These are phyloP conservation scores for Brassica hybrid DNA, from an alignment of 441 rosid genomes.

Conservation along the genomic window DNA sequence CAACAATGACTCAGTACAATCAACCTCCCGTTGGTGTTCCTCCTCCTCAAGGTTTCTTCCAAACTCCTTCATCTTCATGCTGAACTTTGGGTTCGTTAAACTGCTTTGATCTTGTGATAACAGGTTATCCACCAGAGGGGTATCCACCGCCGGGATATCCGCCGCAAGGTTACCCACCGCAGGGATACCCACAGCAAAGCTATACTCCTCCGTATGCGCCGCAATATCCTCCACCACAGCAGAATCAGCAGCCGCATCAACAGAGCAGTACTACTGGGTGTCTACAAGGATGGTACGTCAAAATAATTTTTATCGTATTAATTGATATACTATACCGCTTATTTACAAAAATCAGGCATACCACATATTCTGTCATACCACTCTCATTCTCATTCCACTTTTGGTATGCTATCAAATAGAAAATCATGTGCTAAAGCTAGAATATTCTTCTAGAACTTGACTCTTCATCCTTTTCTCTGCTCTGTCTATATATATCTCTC, in stretches of 20 bases:
- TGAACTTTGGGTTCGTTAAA: neutral
- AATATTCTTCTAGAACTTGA: neutral
- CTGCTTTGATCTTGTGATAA: neutral
- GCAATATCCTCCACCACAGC: slow-evolving; percentile 33
- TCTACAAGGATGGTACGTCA: slow-evolving; percentile 74
- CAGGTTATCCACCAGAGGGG: slow-evolving; percentile 87
- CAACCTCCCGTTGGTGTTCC: slow-evolving; percentile 93
- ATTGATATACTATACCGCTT: neutral
- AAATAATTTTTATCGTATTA: neutral
- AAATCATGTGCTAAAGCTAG: neutral
- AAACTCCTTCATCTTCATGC: neutral
- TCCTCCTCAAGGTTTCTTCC: slow-evolving; percentile 67
- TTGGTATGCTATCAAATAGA: neutral
- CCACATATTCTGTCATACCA: neutral
- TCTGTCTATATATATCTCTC: neutral
- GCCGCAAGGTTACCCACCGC: slow-evolving; percentile 55
- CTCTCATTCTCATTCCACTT: neutral
- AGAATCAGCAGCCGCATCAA: slow-evolving; percentile 37
- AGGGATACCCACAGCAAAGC: slow-evolving; percentile 14
- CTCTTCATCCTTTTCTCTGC: neutral
- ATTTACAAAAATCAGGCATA: neutral
- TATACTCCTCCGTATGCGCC: slow-evolving; percentile 40
- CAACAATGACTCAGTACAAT: slow-evolving; percentile 82
- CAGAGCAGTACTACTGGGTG: slow-evolving; percentile 46
- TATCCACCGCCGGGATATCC: slow-evolving; percentile 81